Evolutionary conservation across 23 red algal genomes (phyloP).

Genomic region (Cyanidiococcus yangmingshanensis): DNA sequence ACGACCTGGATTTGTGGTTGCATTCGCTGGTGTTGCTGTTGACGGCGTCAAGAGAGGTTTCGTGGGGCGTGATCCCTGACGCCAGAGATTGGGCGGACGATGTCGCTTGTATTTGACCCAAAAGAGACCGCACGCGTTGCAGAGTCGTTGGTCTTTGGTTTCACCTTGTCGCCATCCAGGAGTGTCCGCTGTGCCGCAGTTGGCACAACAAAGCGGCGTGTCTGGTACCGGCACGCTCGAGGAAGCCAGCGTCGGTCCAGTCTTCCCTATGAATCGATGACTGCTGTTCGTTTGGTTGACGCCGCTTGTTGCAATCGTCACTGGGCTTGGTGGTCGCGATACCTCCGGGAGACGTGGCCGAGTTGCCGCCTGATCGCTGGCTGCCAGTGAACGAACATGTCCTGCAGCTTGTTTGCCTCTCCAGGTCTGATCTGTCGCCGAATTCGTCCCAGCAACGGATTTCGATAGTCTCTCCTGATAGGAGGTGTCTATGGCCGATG

Average conservation of each 20-base stretch:
- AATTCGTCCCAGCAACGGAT: neutral
- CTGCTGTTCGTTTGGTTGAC: neutral
- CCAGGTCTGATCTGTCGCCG: neutral
- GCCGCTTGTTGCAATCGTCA: neutral
- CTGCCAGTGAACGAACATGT: neutral
- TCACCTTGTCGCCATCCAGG: constrained; percentile 30
- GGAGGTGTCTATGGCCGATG: neutral
- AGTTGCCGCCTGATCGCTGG: neutral
- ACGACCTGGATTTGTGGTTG: no score
- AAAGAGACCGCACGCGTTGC: constrained; percentile 33
- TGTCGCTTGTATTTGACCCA: constrained; percentile 27
- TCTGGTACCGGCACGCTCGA: neutral
- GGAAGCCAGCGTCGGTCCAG: neutral
- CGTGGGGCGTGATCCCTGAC: neutral
- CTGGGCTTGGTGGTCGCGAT: neutral
- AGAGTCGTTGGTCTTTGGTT: constrained; percentile 4
- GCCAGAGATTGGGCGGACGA: constrained; percentile 26
- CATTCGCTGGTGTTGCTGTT: neutral
- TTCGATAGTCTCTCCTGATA: neutral
- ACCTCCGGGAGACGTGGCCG: neutral
- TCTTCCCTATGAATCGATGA: no score
- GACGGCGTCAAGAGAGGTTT: neutral
- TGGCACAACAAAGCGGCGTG: constrained; percentile 14
- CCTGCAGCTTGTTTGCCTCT: neutral
- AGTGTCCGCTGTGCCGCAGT: constrained; percentile 23